Evolutionary conservation across 176 grass and related monocot species (phyloP), one percentile per base, ranked within the genome.

Genomic region (Poa pratensis): DNA sequence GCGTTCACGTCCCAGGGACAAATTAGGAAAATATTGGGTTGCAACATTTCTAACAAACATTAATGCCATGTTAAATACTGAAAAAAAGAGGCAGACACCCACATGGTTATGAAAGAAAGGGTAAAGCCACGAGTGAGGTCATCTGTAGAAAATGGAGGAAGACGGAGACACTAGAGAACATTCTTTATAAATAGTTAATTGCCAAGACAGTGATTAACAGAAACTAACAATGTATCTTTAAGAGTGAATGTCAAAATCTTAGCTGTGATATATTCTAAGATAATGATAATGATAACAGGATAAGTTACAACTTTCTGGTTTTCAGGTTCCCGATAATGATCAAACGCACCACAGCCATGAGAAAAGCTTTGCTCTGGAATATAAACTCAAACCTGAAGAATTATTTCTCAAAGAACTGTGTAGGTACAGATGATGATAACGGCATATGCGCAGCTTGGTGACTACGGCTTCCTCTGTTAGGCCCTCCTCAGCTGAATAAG

Each of bases 391-490:
- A 98, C 96, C 96, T 98, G 96, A 98, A 88, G 89, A 92, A 90
- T 95, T 95, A 78, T 92, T 86, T 51, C 75, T 93, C 83, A 98
- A 87, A 87, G 96, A 95, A 83, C 72, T 91, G 75, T 98, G 96
- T 73, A 98, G 85, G 78, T 87, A 98, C 70, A 98, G 83, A 87
- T 95, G 91, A 52, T 98, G 96, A 82, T 93, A 94, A 54, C 80
- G 60, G 68, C 91, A 95, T 77, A 90, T 93, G 19, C 87, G 91
- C 80, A 98, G 93, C 68, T 98, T 98, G 40, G 83, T 93, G 77
- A 95, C 89, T 71, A 98, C 22, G 48, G 96, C 96, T 75, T 98
- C 93, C 85, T 98, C 96, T 52, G 96, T 98, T 79, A 98, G 90
- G 68, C 93, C 91, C 24, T 98, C 96, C 86, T 98, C 96, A 78